Evolutionary conservation across 108 stramenopile genomes (phyloP), one percentile per base, ranked within the genome.

Genomic region (Cyclotella kingstonii): DNA sequence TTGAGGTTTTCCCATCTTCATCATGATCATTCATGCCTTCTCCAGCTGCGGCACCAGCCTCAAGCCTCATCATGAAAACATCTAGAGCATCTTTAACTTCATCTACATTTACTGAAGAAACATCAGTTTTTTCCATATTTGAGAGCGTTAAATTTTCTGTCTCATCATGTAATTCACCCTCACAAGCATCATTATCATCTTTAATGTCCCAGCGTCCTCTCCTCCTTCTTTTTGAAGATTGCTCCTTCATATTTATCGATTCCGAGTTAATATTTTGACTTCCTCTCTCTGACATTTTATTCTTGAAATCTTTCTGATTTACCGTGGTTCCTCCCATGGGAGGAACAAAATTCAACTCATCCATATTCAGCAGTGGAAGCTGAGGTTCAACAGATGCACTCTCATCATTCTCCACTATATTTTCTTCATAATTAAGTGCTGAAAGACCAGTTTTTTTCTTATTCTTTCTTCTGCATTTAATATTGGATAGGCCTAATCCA

Each of bases 21-120:
- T 35, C 21, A 43, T 63, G 34, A 63, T 71, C 28, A 67, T 58
- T 56, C 61, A 73, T 11, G 57, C 72, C 66, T 44, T 85, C 82
- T 28, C 15, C 76, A 2, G 81, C 86, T 68, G 78, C 43, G 10
- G 85, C 80, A 0, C 87, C 87, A 19, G 87, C 80, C 50, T 87
- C 70, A 21, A 92, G 71, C 54, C 84, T 82, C 49, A 85, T 81
- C 91, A 93, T 93, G 73, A 93, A 93, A 15, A 77, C 70, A 57
- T 93, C 91, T 19, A 93, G 76, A 30, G 84, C 82, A 76, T 93
- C 91, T 5, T 77, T 66, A 5, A 76, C 65, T 53, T 40, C 66
- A 27, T 44, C 76, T 55, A 68, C 53, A 39, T 60, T 47, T 1
- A 8, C 40, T 25, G 69, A 25, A 15, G 11, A n/a, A 19, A 26